Conservation (phyloP, 2,329 filamentous ascomycete species). For the Tolypocladium pustulatum region DNA sequence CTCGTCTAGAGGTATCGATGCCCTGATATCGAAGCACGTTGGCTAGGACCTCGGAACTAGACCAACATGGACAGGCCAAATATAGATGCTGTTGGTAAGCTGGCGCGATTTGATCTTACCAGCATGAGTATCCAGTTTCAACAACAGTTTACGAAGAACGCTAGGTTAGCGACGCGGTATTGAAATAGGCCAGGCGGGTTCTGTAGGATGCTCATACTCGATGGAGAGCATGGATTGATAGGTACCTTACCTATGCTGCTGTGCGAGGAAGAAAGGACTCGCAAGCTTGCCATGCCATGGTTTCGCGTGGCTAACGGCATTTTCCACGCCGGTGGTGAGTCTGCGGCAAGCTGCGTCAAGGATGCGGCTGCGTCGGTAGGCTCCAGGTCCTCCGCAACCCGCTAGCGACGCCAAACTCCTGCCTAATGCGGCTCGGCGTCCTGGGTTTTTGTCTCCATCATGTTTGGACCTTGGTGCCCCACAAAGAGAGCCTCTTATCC, state of each 20-base stretch:
- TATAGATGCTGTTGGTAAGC: background rate
- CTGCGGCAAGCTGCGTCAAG: background rate
- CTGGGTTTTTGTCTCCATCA: background rate
- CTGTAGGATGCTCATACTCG: no score
- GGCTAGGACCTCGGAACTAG: background rate
- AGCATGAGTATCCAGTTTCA: background rate
- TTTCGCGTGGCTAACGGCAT: no score
- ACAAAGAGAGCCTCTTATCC: background rate
- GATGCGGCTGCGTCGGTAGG: no score
- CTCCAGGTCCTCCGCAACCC: background rate
- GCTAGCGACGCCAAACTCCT: background rate
- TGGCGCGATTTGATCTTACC: background rate
- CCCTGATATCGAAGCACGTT: background rate
- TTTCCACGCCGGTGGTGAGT: background rate
- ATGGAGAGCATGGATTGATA: no score
- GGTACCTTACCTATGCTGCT: no score
- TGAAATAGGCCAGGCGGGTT: background rate
- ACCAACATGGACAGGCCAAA: background rate
- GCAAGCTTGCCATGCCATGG: no score
- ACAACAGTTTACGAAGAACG: background rate
- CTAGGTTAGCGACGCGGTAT: background rate
- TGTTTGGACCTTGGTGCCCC: background rate
- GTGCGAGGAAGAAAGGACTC: no score
- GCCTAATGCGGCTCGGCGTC: constrained; percentile 4
- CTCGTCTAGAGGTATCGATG: no score